A percentile compares a stretch with the other conserved stretches of the same genome.
These are phyloP conservation scores for Plasmodium falciparum DNA, from an alignment of 169 alveolate genomes.

Conservation along the genomic window DNA sequence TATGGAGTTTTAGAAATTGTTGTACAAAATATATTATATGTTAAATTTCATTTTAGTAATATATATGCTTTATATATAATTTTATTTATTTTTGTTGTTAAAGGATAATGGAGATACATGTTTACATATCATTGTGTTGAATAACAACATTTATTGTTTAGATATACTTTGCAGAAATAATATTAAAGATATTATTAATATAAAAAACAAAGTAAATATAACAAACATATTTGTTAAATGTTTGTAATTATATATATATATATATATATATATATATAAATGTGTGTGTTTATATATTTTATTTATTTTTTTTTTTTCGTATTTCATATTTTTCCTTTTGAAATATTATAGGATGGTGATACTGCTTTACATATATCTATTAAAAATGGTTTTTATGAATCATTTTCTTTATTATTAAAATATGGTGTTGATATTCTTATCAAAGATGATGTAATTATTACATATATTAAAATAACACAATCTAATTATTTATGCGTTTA, in stretches of 20 bases:
- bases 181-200: constrained; percentile 57
- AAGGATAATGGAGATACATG: constrained; percentile 74
- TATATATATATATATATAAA: background rate
- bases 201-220: constrained; percentile 53
- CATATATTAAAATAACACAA: background rate
- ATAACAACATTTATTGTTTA: constrained; percentile 53
- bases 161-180: constrained; percentile 51
- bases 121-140: constrained; percentile 62
- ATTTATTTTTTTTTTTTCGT: background rate
- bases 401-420: constrained; percentile 40
- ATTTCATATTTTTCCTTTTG: background rate
- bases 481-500: background rate
- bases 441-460: constrained; percentile 67
- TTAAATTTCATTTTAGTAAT: too few relatives aligned
- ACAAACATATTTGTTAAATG: background rate
- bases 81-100: background rate
- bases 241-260: background rate
- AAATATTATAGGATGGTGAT: constrained; percentile 55
- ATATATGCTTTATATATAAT: too few relatives aligned
- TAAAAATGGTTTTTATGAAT: constrained; percentile 72
- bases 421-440: constrained; percentile 48
- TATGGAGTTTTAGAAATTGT: too few relatives aligned
- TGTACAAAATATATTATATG: too few relatives aligned
- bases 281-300: background rate
- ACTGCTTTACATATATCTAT: constrained; percentile 67